Percentiles rank a stretch among this genome's conserved stretches.
Conservation (phyloP, 225 moss, liverwort and hornwort genomes). For the Polytrichum commune region DNA sequence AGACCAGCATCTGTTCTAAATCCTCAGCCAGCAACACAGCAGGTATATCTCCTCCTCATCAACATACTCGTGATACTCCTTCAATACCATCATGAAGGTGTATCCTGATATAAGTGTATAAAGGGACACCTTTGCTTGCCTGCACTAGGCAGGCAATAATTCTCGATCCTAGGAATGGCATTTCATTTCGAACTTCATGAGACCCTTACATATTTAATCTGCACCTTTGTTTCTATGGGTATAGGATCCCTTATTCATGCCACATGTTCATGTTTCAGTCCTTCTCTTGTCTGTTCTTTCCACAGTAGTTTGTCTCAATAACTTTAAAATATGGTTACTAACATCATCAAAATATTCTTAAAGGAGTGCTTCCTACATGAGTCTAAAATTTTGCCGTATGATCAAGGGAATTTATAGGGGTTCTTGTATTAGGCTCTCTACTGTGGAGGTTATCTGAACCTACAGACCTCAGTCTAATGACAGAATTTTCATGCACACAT, state of each 20-base stretch:
- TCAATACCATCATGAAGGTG: slow-evolving; percentile 29
- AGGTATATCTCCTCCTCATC: slow-evolving; percentile 48
- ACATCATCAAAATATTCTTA: background rate
- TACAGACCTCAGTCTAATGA: slow-evolving; percentile 5
- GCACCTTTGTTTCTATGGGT: background rate
- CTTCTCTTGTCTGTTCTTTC: no score
- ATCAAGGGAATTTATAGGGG: no score
- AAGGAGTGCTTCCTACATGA: background rate
- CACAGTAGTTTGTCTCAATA: no score
- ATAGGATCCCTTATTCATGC: background rate
- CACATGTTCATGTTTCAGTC: no score
- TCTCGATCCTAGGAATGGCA: slow-evolving; percentile 20
- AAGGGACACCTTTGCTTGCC: slow-evolving; percentile 17
- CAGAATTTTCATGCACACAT: slow-evolving; percentile 7
- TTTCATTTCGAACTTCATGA: slow-evolving; percentile 23
- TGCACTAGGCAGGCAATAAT: slow-evolving; percentile 24
- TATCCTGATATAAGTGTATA: slow-evolving; percentile 34
- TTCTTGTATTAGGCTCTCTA: no score
- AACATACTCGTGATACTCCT: slow-evolving; percentile 38
- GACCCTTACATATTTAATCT: slow-evolving; percentile 1
- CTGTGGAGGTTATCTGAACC: slow-evolving; percentile 3
- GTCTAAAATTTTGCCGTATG: background rate
- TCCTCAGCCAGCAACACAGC: slow-evolving; percentile 44
- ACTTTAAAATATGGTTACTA: no score
- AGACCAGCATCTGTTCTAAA: slow-evolving; percentile 36